Percentiles rank a stretch among this genome's conserved stretches.
Conservation (phyloP, 2,329 filamentous ascomycete species). For the Niveomyces coronatus region DNA sequence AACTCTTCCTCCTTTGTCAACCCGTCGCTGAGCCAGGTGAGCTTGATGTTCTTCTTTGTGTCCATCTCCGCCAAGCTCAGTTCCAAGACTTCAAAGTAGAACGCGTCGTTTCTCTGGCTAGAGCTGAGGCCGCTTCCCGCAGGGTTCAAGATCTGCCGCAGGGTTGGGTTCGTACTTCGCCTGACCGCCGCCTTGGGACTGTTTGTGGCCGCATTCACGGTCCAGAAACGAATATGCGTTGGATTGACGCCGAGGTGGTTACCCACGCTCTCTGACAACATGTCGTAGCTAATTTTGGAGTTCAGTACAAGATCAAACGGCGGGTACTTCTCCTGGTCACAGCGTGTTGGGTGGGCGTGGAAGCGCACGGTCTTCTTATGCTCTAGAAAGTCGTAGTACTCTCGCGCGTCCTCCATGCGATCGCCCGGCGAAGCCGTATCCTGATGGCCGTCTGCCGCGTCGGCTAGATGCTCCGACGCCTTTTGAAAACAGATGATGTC, state of each 20-base stretch:
- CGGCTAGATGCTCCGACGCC: constrained; percentile 34
- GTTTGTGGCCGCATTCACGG: constrained; percentile 64
- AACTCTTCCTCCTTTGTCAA: constrained; percentile 81
- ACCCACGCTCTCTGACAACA: constrained; percentile 73
- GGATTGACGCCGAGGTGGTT: constrained; percentile 65
- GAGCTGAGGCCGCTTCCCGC: constrained; percentile 62
- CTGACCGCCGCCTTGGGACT: constrained; percentile 73
- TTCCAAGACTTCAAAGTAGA: constrained; percentile 90
- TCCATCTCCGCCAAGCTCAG: constrained; percentile 91
- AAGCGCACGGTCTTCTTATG: constrained; percentile 76
- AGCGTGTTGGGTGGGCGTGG: constrained; percentile 51
- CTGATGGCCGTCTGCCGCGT: constrained; percentile 20
- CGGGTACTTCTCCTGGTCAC: constrained; percentile 47
- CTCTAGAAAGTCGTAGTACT: constrained; percentile 89
- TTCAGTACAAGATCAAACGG: constrained; percentile 70
- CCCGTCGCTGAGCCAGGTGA: constrained; percentile 80
- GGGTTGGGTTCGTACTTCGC: constrained; percentile 56
- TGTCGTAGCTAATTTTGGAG: constrained; percentile 83
- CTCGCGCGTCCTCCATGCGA: constrained; percentile 59
- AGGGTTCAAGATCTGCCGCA: constrained; percentile 69
- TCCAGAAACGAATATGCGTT: constrained; percentile 86
- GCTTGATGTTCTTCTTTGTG: constrained; percentile 76
- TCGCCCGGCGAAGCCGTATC: constrained; percentile 30
- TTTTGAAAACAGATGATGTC: constrained; percentile 94
- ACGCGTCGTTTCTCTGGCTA: constrained; percentile 61